These are phyloP conservation scores for Clitopilus passeckerianus DNA, from an alignment of 768 basidiomycete genomes.

Conservation along the genomic window DNA sequence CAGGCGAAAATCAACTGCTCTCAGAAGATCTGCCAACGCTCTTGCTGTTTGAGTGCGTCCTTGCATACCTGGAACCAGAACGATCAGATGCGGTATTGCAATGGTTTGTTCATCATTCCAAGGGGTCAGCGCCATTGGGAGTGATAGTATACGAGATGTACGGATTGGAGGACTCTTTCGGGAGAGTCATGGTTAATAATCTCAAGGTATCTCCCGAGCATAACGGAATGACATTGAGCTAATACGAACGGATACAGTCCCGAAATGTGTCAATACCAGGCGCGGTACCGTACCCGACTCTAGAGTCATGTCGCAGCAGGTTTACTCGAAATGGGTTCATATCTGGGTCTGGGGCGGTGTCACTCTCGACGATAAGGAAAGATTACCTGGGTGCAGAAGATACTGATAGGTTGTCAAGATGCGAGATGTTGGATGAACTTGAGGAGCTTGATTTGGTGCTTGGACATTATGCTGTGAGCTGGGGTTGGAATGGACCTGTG, in stretches of 20 bases:
- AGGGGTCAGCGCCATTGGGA: slow-evolving; percentile 33
- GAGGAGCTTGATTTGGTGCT: slow-evolving; percentile 93
- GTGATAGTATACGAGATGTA: slow-evolving; percentile 92
- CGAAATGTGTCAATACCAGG: slow-evolving; percentile 76
- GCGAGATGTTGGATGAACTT: slow-evolving; percentile 90
- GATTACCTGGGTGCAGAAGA: slow-evolving; percentile 44
- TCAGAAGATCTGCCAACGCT: slow-evolving; percentile 71
- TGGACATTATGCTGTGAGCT: slow-evolving; percentile 85
- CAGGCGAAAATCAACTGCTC: slow-evolving; percentile 29
- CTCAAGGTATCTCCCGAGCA: slow-evolving; percentile 49
- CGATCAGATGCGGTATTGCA: slow-evolving; percentile 54
- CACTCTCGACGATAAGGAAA: slow-evolving; percentile 65
- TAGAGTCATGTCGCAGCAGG: slow-evolving; percentile 51
- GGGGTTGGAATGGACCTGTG: slow-evolving; percentile 30
- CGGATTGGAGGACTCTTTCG: slow-evolving; percentile 81
- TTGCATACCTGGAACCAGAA: slow-evolving; percentile 76
- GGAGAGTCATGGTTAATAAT: slow-evolving; percentile 89
- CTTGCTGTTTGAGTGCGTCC: slow-evolving; percentile 88
- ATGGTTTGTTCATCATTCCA: slow-evolving; percentile 68
- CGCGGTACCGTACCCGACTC: slow-evolving; percentile 52
- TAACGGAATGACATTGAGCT: neutral
- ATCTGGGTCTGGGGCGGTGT: slow-evolving; percentile 43
- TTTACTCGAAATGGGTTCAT: slow-evolving; percentile 58
- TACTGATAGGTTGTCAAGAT: slow-evolving; percentile 61
- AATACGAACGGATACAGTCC: slow-evolving; percentile 34